Evolutionary conservation across 1,139 yeast species (phyloP).

Genomic region (Torulaspora pretoriensis): DNA sequence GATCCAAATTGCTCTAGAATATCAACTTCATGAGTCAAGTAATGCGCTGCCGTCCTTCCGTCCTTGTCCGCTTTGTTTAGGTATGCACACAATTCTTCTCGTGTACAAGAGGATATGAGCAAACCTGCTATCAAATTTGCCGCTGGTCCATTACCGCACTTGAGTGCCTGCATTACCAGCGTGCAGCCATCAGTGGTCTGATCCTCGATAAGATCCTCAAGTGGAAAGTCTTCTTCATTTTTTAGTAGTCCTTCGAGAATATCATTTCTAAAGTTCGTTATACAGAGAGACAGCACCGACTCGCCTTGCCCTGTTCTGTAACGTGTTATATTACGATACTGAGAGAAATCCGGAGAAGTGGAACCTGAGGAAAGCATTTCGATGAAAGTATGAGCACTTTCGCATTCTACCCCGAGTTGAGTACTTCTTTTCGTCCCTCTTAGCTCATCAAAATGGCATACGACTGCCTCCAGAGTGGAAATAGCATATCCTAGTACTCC

Average conservation of each 20-base stretch:
- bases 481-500: constrained; percentile 61
- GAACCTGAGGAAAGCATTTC: constrained; percentile 29
- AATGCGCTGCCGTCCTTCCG: constrained; percentile 66
- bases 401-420: constrained; percentile 9
- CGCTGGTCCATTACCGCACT: constrained; percentile 49
- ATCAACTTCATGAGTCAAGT: constrained; percentile 56
- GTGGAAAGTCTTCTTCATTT: constrained; percentile 48
- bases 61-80: constrained; percentile 49
- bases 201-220: constrained; percentile 68
- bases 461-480: constrained; percentile 80
- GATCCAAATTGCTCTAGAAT: constrained; percentile 54
- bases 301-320: constrained; percentile 63
- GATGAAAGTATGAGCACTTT: constrained; percentile 3
- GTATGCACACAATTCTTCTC: constrained; percentile 47
- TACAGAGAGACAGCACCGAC: constrained; percentile 56
- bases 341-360: constrained; percentile 33
- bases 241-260: constrained; percentile 46
- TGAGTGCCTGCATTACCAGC: constrained; percentile 58
- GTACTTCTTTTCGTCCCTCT: constrained; percentile 10
- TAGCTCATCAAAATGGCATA: constrained; percentile 45
- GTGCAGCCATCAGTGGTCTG: constrained; percentile 51
- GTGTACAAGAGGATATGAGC: constrained; percentile 43
- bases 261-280: constrained; percentile 42
- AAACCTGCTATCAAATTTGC: constrained; percentile 48
- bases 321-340: constrained; percentile 24